Base-by-base conservation (phyloP, 2,329 filamentous ascomycete species). In the Pseudogymnoascus sp. region DNA sequence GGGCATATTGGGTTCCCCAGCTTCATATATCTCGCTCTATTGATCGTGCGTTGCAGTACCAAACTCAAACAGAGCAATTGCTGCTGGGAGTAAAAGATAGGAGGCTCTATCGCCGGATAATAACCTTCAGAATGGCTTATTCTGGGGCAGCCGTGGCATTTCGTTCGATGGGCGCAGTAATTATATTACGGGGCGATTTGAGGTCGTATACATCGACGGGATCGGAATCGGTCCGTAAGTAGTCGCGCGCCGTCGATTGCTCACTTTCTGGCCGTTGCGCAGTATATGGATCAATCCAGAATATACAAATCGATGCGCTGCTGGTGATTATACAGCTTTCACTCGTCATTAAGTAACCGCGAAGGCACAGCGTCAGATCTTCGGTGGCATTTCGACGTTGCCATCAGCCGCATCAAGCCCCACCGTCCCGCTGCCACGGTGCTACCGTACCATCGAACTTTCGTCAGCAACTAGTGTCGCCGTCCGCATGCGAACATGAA, bases 171-270 rank as follows among this genome's bases (percentile, higher is more conserved):
- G n/a, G 47, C n/a, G 28, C n/a, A 33, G 47, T 35, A 53, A 33
- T 12, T 53, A 50, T 50, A 50, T 9, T 30, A 50, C 47, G 11
- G 47, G 28, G 28, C 28, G 47, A 33, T 35, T 35, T 33, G 28
- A 53, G 47, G 47, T 53, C 47, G 47, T 53, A 20, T 53, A 53
- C 47, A 53, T 35, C 47, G 28, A 33, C 3, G 33, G 47, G 28
- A 20, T 53, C 5, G 57, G 15, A 20, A 59, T 30, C 28, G 38
- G 39, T 18, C 20, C 6, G 15, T 15, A 59, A 59, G 33, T 15
- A 43, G 38, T 59, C 33, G 57, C 57, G 35, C 15, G 57, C 57
- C 22, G 33, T 59, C 15, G 57, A 43, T 47, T 43, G 57, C 57
- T 47, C 25, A 15, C 57, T 15, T 25, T 7, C 11, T 30, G 33